Evolutionary conservation across 345 rosid genomes (phyloP), one percentile per base, ranked within the genome.

Genomic region (Hibiscus tridactylites): DNA sequence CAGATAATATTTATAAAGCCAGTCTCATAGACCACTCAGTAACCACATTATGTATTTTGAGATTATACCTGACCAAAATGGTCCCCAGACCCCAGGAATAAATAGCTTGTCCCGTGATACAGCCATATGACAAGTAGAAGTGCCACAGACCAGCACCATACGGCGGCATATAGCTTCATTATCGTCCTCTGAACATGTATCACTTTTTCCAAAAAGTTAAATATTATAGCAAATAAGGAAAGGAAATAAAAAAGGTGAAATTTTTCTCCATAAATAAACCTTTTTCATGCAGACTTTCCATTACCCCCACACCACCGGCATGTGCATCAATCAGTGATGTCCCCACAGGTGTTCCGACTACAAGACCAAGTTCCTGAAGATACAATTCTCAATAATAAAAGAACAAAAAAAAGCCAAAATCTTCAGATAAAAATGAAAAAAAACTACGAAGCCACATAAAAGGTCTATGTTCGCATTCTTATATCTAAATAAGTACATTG

Each of bases 81-180:
- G 98, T 19, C 98, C 98, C 98, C 98, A 94, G 12, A 94, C 97
- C 16, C 98, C 97, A 68, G 97, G 98, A 74, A 94, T 90, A 70
- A 94, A 90, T 71, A 94, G 84, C 84, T 90, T 94, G 81, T 83
- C 85, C 71, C 74, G 79, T 65, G 97, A 86, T 44, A 94, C 87
- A 79, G 92, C 97, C 98, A 94, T 94, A 79, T 94, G 97, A 79
- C 97, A 94, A 52, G 97, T 94, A 69, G 98, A 94, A 76, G 98
- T 94, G 42, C 98, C 97, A 69, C 98, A 94, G 35, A 90, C 95
- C 74, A 94, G 83, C 68, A 88, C 97, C 97, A 94, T 85, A 2
- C 96, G 90, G 65, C 75, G 81, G 77, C 96, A 84, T 73, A 91
- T 85, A 62, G 85, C 87, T 73, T 91, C 98, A 69, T 78, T 74